Evolutionary conservation across 179 eudicot genomes (phyloP), one percentile per base, ranked within the genome.

Genomic region (Beta corolliflora): DNA sequence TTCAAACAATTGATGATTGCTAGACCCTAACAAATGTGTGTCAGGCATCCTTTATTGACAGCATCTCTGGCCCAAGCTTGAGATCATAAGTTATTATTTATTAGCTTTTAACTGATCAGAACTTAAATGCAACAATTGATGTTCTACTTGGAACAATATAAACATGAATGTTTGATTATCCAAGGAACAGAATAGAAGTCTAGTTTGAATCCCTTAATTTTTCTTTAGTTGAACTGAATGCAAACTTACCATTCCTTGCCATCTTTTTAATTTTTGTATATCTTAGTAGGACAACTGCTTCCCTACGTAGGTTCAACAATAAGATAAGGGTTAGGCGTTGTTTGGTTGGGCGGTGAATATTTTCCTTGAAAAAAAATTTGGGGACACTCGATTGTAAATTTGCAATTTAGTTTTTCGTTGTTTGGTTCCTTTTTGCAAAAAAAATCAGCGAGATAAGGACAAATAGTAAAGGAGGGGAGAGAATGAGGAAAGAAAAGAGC

Each of bases 1-100:
- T 65, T 80, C 73, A 53, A 82, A 79, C 77, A 75, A 63, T 36
- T 53, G 64, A 71, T 79, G 36, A 77, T 72, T 31, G 13, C 50
- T 13, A 64, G 58, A 78, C 71, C 78, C 7, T 69, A 73, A 65
- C 15, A n/a, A 29, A 74, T 67, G 60, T 52, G 64, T 77, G 81
- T 84, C 75, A 36, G 36, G 2, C 68, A 72, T 73, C 72, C 76
- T 81, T 60, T 67, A 64, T 54, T 82, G 45, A 65, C 80, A 25
- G 61, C 54, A 68, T 36, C 75, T 72, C 44, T 78, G 25, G 46
- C 63, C 52, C 54, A 23, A 46, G 67, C 53, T 53, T 61, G 67
- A 5, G 10, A 52, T 54, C 14, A 36, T 52, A 79, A 54, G 31
- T 52, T 63, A 78, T n/a, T 60, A 70, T 41, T 0, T 25, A 25